These are phyloP conservation scores for Zopfochytrium polystomum DNA, from an alignment of 371 early-diverging fungal genomes.

Conservation along the genomic window DNA sequence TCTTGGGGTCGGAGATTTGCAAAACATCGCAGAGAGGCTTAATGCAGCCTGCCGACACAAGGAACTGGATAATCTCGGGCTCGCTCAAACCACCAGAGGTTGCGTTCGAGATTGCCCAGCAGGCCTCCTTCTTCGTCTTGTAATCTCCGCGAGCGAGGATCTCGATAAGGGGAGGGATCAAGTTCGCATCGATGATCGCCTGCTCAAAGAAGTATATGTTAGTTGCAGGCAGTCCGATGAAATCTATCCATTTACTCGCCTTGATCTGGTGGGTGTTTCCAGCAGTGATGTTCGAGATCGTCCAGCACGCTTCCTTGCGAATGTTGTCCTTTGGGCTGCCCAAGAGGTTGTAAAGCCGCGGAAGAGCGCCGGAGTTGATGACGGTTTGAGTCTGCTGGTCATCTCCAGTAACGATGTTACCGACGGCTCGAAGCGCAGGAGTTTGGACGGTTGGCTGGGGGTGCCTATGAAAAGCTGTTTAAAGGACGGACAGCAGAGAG, in stretches of 20 bases:
- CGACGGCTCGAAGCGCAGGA: slow-evolving; percentile 97
- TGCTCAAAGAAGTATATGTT: not conserved
- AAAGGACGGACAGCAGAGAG: too few relatives aligned
- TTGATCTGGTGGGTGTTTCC: slow-evolving; percentile 95
- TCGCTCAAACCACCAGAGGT: slow-evolving; percentile 88
- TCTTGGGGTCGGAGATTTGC: slow-evolving; percentile 85
- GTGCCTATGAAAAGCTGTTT: slow-evolving; percentile 55
- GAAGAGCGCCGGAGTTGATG: slow-evolving; percentile 86
- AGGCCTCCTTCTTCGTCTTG: slow-evolving; percentile 99
- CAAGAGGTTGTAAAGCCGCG: slow-evolving; percentile 77
- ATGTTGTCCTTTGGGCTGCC: slow-evolving; percentile 87
- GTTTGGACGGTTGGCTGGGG: slow-evolving; percentile 85
- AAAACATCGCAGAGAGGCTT: slow-evolving; percentile 93
- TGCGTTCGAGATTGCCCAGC: slow-evolving; percentile 99
- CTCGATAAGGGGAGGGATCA: slow-evolving; percentile 90
- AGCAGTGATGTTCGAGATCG: slow-evolving; percentile 99
- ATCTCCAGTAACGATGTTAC: slow-evolving; percentile 99
- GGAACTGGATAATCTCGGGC: slow-evolving; percentile 81
- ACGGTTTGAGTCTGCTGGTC: slow-evolving; percentile 96
- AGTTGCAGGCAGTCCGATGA: not conserved
- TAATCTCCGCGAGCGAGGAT: slow-evolving; percentile 88
- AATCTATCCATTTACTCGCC: slow-evolving; percentile 40
- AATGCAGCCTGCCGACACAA: slow-evolving; percentile 91
- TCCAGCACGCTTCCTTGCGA: slow-evolving; percentile 99
- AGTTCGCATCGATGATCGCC: slow-evolving; percentile 87